A percentile compares a stretch with the other conserved stretches of the same genome.
These are phyloP conservation scores for Proliferodiscus dingleyae DNA, from an alignment of 2,329 filamentous ascomycete genomes.

Conservation along the genomic window DNA sequence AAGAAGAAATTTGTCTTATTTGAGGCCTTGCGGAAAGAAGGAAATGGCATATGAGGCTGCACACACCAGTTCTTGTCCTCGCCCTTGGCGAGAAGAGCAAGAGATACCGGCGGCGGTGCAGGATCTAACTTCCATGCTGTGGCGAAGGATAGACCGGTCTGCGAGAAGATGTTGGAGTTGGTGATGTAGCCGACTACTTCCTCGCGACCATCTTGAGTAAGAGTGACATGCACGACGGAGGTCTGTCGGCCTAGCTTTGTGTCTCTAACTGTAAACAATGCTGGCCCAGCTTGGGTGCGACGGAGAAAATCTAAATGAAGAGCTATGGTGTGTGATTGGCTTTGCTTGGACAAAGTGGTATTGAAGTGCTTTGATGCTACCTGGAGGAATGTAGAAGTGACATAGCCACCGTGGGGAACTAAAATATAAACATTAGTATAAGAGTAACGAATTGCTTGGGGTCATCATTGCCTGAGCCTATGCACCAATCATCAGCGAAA, in stretches of 20 bases:
- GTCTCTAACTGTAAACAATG: slow-evolving; percentile 53
- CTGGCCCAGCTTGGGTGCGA: slow-evolving; percentile 54
- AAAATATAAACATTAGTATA: slow-evolving; percentile 7
- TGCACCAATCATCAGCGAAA: slow-evolving; percentile 57
- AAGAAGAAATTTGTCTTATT: slow-evolving; percentile 48
- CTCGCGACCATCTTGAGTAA: slow-evolving; percentile 50
- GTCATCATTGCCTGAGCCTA: slow-evolving; percentile 52
- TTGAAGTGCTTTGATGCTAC: slow-evolving; percentile 55
- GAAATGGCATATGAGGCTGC: slow-evolving; percentile 22
- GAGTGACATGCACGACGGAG: slow-evolving; percentile 57
- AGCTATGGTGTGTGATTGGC: slow-evolving; percentile 58
- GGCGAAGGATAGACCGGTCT: slow-evolving; percentile 50
- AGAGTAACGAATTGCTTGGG: slow-evolving; percentile 1
- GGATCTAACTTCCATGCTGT: slow-evolving; percentile 49
- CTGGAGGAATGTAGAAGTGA: slow-evolving; percentile 57
- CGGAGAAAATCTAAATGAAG: slow-evolving; percentile 63
- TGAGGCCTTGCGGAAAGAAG: slow-evolving; percentile 32
- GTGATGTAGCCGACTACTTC: slow-evolving; percentile 63
- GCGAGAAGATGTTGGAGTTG: slow-evolving; percentile 55
- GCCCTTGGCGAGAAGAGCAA: slow-evolving; percentile 38
- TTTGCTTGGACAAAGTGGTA: slow-evolving; percentile 50
- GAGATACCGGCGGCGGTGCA: slow-evolving; percentile 33
- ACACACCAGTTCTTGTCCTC: slow-evolving; percentile 43
- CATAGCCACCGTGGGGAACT: slow-evolving; percentile 70
- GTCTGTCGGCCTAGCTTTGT: slow-evolving; percentile 61